Evolutionary conservation across 768 basidiomycete species (phyloP).

Genomic region (Mycena epipterygia): DNA sequence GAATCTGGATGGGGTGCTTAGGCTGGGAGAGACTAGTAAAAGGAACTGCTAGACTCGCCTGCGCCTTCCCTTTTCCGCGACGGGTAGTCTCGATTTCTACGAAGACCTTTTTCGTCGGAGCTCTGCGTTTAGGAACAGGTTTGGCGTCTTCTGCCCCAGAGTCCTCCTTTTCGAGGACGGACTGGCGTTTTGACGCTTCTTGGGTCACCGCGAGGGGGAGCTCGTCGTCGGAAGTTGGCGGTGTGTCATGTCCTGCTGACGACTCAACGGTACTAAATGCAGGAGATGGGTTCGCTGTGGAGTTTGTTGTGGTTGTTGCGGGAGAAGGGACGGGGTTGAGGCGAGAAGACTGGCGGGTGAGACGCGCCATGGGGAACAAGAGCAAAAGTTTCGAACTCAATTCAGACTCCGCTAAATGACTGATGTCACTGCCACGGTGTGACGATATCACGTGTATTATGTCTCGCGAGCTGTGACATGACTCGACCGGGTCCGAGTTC

Average conservation of each 20-base stretch:
- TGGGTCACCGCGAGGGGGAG: constrained; percentile 21
- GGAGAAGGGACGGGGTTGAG: constrained; percentile 23
- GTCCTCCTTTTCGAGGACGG: neutral
- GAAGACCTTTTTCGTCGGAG: constrained; percentile 27
- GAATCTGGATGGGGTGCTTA: constrained; percentile 20
- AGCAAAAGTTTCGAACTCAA: constrained; percentile 1
- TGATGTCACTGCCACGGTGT: neutral
- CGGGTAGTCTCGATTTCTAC: constrained; percentile 30
- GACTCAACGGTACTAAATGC: constrained; percentile 37
- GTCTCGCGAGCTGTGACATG: neutral
- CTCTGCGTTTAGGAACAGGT: constrained; percentile 27
- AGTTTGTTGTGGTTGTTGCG: constrained; percentile 30
- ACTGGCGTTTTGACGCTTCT: constrained; percentile 35
- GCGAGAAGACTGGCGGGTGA: constrained; percentile 33
- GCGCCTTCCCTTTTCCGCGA: constrained; percentile 37
- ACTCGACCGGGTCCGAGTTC: neutral
- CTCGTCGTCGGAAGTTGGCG: constrained; percentile 34
- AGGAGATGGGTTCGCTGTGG: constrained; percentile 37
- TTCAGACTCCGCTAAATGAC: neutral
- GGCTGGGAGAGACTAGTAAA: neutral
- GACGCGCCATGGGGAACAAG: constrained; percentile 32
- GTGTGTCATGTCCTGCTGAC: constrained; percentile 29
- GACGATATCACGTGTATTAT: neutral
- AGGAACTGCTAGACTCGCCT: constrained; percentile 37
- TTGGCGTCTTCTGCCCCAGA: neutral